A percentile compares a stretch with the other conserved stretches of the same genome.
These are phyloP conservation scores for Cyanodermella asteris DNA, from an alignment of 2,329 filamentous ascomycete species.

Conservation along the genomic window DNA sequence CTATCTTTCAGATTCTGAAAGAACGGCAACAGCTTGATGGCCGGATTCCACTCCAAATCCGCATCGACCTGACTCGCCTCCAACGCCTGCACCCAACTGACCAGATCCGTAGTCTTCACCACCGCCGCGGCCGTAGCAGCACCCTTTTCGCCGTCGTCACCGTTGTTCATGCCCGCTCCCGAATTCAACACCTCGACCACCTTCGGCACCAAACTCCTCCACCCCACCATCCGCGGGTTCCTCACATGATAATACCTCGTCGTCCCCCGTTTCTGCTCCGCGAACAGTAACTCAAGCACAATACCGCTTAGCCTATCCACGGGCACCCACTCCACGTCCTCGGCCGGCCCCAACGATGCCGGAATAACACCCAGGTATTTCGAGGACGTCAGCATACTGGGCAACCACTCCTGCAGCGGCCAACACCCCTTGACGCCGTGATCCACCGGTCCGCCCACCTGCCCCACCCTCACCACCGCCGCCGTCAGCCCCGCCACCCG, in stretches of 20 bases:
- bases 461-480: constrained; percentile 8
- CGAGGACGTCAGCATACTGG: constrained; percentile 25
- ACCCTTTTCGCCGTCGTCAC: too few relatives aligned
- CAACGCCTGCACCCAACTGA: too few relatives aligned
- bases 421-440: constrained; percentile 26
- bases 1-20: too few relatives aligned
- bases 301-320: constrained; percentile 4
- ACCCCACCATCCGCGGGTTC: too few relatives aligned
- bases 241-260: too few relatives aligned
- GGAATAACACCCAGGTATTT: constrained; percentile 27
- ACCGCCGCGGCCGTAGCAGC: too few relatives aligned
- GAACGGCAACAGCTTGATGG: constrained; percentile 5
- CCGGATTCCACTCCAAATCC: constrained; percentile 6
- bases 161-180: too few relatives aligned
- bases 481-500: constrained; percentile 2
- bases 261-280: too few relatives aligned
- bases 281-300: constrained; percentile 5
- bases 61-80: too few relatives aligned
- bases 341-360: constrained; percentile 19
- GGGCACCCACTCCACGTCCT: constrained; percentile 19
- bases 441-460: constrained; percentile 9
- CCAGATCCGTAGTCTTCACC: too few relatives aligned
- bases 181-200: too few relatives aligned
- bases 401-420: constrained; percentile 37
- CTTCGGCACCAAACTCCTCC: too few relatives aligned